Percentiles rank a stretch among this genome's conserved stretches.
Evolutionary conservation across 805 yeast genomes (phyloP).

Genomic region (Yarrowia sp.): DNA sequence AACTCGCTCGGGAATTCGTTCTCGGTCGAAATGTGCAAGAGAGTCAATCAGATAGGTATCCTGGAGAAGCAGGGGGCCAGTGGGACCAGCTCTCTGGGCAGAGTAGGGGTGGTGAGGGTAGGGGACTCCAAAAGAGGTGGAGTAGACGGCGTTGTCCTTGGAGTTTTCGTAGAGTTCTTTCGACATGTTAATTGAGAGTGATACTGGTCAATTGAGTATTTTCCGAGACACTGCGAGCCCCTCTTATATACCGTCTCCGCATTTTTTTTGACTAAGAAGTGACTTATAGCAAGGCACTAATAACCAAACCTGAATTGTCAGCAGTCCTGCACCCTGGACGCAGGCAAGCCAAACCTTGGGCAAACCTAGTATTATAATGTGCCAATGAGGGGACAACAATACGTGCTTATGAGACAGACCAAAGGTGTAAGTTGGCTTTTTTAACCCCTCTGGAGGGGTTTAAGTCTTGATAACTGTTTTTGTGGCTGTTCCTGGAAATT

Average conservation of each 20-base stretch:
- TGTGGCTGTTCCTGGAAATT: too few species aligned
- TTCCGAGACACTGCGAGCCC: too few species aligned
- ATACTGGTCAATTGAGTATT: not conserved
- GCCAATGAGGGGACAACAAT: constrained; percentile 1
- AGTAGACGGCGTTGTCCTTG: constrained; percentile 20
- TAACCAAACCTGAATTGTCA: not conserved
- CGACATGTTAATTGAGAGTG: not conserved
- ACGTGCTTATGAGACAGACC: not conserved
- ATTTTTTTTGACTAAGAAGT: not conserved
- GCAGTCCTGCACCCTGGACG: not conserved
- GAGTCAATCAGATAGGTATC: constrained; percentile 78
- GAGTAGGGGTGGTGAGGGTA: constrained; percentile 27
- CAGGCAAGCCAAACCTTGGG: not conserved
- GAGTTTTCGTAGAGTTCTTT: constrained; percentile 1
- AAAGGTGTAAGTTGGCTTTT: too few species aligned
- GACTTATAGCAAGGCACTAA: not conserved
- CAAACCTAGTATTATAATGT: not conserved
- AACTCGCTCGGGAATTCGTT: too few species aligned
- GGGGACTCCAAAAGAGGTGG: constrained; percentile 22
- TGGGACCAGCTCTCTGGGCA: constrained; percentile 57
- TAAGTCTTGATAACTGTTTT: too few species aligned
- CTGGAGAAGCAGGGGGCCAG: constrained; percentile 78
- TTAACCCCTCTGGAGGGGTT: too few species aligned
- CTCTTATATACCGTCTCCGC: not conserved
- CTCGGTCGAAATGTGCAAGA: constrained; percentile 83